Base-by-base conservation (phyloP, 371 early-diverging fungal species). In the Fennellomyces sp. region DNA sequence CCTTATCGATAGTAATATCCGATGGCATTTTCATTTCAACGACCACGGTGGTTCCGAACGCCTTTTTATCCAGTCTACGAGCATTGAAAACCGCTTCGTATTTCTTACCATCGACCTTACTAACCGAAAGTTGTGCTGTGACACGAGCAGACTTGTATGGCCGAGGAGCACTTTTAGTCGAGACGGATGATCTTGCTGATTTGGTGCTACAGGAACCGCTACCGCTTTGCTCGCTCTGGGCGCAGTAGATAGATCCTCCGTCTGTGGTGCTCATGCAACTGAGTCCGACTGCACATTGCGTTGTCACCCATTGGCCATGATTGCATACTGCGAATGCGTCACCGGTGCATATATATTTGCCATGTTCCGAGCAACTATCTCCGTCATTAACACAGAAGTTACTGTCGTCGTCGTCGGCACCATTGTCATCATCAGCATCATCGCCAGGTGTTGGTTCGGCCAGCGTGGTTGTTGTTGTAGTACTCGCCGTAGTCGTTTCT, bases 61-160 rank as follows among this genome's bases (percentile, higher is more conserved):
- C 64, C 17, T 58, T 49, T 15, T 41, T 63, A 19, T 56, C 61
- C 21, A 63, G 51, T 29, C 70, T 59, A 35, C 73, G 79, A 15
- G 73, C 73, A 56, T 75, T 73, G 51, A 78, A 52, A 1, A 69
- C 35, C 1, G 66, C 69, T 28, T 67, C 53, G 31, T 73, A 78
- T 2, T 8, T 60, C 11, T 59, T 27, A n/a, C 38, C 29, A 12
- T 64, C 48, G 36, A 56, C 39, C 29, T 61, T 29, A 23, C 33
- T 30, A 0, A 75, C 72, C 5, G 64, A 48, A 6, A 77, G 25
- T 26, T 70, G 66, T 33, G 73, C 61, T 21, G 58, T 33, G 5
- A 73, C 75, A 17, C 68, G 62, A 47, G 64, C 52, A 3, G 54
- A 23, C 11, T 50, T 64, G 53, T 75, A 73, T 5, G 70, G 66